These are phyloP conservation scores for Cornus controversa DNA, from an alignment of 148 eudicot species.

Conservation along the genomic window DNA sequence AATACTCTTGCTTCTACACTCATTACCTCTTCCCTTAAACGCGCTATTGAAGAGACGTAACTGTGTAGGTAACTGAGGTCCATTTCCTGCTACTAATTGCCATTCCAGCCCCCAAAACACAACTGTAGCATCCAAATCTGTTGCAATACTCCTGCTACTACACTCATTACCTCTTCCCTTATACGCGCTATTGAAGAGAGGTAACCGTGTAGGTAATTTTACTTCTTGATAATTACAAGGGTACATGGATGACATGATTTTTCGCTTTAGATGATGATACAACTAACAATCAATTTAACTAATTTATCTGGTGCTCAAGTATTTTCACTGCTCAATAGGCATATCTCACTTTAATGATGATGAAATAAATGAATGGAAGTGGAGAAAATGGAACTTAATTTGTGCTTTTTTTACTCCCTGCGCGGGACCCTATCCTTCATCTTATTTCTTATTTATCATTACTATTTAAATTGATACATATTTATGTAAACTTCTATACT, in stretches of 20 bases:
- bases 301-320: background rate
- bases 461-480: too few species aligned
- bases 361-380: too few species aligned
- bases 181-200: background rate
- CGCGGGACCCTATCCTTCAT: too few species aligned
- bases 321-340: too few species aligned
- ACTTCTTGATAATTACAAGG: background rate
- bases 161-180: background rate
- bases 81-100: background rate
- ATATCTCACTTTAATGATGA: too few species aligned
- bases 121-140: background rate
- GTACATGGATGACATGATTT: background rate
- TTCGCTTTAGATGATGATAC: too few species aligned
- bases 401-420: too few species aligned
- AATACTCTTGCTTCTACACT: background rate
- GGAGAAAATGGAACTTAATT: too few species aligned
- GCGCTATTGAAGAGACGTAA: background rate
- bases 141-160: background rate
- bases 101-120: background rate
- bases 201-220: background rate
- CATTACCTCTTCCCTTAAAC: background rate
- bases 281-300: background rate
- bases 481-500: too few species aligned
- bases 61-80: background rate
- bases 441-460: too few species aligned